Evolutionary conservation across 495 filamentous ascomycete species (phyloP).

Genomic region (Cetradonia linearis): DNA sequence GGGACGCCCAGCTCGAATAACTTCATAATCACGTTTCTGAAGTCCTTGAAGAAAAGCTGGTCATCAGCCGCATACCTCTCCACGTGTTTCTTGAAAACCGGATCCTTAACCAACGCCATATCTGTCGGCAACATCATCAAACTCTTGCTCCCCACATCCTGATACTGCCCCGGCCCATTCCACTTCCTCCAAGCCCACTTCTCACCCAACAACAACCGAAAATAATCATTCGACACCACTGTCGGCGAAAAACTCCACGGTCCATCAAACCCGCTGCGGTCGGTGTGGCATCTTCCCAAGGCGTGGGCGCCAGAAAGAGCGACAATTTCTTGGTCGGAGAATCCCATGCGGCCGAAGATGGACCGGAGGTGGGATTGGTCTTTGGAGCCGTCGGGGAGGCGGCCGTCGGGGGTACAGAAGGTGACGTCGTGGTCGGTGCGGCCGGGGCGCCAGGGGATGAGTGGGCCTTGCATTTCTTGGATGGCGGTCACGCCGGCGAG

Average conservation of each 20-base stretch:
- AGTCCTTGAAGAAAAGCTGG: slow-evolving; percentile 88
- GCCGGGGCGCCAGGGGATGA: slow-evolving; percentile 82
- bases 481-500: slow-evolving; percentile 75
- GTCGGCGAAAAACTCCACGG: slow-evolving; percentile 97
- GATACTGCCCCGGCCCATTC: slow-evolving; percentile 78
- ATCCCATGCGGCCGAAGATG: slow-evolving; percentile 96
- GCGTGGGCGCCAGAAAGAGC: slow-evolving; percentile 86
- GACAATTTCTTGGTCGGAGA: slow-evolving; percentile 94
- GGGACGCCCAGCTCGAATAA: slow-evolving; percentile 94
- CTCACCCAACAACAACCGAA: slow-evolving; percentile 73
- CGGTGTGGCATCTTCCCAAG: slow-evolving; percentile 81
- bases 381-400: slow-evolving; percentile 82
- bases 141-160: slow-evolving; percentile 72
- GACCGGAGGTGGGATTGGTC: slow-evolving; percentile 73
- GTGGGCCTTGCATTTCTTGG: slow-evolving; percentile 90
- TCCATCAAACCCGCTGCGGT: slow-evolving; percentile 80
- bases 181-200: slow-evolving; percentile 92
- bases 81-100: slow-evolving; percentile 72
- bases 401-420: slow-evolving; percentile 88
- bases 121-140: slow-evolving; percentile 98
- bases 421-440: slow-evolving; percentile 72
- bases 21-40: slow-evolving; percentile 64
- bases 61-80: slow-evolving; percentile 90
- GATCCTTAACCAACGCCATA: slow-evolving; percentile 79
- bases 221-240: slow-evolving; percentile 90